Evolutionary conservation across 169 alveolate genomes (phyloP).

Genomic region (Plasmodium reichenowi): DNA sequence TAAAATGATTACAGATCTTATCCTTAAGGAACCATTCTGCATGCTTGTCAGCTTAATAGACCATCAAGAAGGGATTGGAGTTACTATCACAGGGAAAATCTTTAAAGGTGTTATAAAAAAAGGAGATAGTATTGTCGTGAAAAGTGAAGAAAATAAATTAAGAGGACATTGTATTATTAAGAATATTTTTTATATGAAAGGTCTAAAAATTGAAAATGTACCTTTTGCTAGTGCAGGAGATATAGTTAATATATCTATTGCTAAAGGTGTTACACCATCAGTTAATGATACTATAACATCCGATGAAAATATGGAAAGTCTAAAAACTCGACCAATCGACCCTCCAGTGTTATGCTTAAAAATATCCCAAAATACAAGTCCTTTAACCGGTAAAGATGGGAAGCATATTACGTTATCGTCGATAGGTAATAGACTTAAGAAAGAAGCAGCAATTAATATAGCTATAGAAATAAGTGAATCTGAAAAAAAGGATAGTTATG

Average conservation of each 20-base stretch:
- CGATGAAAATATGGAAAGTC: constrained; percentile 76
- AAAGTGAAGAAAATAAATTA: constrained; percentile 76
- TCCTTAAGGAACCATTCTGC: constrained; percentile 77
- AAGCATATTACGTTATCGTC: constrained; percentile 85
- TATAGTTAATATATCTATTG: constrained; percentile 82
- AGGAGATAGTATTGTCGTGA: constrained; percentile 82
- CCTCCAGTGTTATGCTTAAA: constrained; percentile 94
- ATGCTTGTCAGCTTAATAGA: constrained; percentile 85
- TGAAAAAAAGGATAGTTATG: constrained; percentile 84
- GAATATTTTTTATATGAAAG: constrained; percentile 82
- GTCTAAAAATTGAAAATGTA: constrained; percentile 80
- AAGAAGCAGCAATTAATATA: constrained; percentile 93
- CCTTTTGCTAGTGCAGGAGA: constrained; percentile 84
- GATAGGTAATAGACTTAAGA: constrained; percentile 91
- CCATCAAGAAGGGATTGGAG: constrained; percentile 85
- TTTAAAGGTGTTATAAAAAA: constrained; percentile 83
- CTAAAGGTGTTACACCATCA: constrained; percentile 84
- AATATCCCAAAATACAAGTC: constrained; percentile 92
- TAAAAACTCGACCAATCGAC: constrained; percentile 90
- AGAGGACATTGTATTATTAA: constrained; percentile 82
- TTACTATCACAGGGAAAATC: constrained; percentile 86
- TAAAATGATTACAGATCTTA: neutral
- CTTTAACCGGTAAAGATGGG: constrained; percentile 94
- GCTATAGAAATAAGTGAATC: constrained; percentile 90
- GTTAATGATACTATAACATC: constrained; percentile 86